phyloP scores from a whole-genome alignment of 2,329 filamentous ascomycete genomes.

The Colletotrichum sp. region DNA sequence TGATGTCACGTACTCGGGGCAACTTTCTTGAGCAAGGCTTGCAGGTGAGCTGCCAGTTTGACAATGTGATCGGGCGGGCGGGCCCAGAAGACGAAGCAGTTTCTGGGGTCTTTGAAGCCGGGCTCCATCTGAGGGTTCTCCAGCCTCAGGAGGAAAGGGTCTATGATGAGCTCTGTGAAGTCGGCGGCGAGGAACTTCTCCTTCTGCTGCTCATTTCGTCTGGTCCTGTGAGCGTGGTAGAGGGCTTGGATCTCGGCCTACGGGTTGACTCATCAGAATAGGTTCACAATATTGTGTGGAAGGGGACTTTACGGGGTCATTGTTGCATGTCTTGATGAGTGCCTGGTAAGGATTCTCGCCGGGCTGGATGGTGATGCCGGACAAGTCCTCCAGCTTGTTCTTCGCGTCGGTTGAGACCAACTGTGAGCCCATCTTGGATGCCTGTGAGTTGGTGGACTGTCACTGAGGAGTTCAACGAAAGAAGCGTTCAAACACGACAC shows the following conservation, averaged over 20 bases:
- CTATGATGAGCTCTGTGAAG: slow-evolving; percentile 75
- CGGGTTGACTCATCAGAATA: background rate
- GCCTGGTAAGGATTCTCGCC: slow-evolving; percentile 79
- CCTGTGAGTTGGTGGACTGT: background rate
- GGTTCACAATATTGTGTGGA: accelerated
- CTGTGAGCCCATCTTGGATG: slow-evolving; percentile 35
- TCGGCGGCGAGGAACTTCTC: slow-evolving; percentile 71
- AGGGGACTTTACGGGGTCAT: slow-evolving; percentile 64
- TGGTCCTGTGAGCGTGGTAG: slow-evolving; percentile 76
- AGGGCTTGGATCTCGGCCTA: slow-evolving; percentile 72
- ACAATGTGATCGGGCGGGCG: slow-evolving; percentile 77
- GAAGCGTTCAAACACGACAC: background rate
- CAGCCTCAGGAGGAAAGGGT: slow-evolving; percentile 76
- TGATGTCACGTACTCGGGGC: slow-evolving; percentile 68
- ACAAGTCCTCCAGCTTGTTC: slow-evolving; percentile 61
- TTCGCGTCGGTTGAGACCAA: slow-evolving; percentile 45
- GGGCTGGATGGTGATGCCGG: slow-evolving; percentile 51
- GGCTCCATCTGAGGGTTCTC: slow-evolving; percentile 68
- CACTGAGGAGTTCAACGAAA: background rate
- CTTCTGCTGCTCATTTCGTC: slow-evolving; percentile 78
- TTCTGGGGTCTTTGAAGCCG: slow-evolving; percentile 74
- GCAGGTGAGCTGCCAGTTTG: slow-evolving; percentile 70
- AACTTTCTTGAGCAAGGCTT: slow-evolving; percentile 65
- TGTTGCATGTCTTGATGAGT: slow-evolving; percentile 70
- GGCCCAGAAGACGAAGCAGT: slow-evolving; percentile 90